Percentiles rank a stretch among this genome's conserved stretches.
Conservation (phyloP, 2,329 filamentous ascomycete species). For the Neurospora sp. region DNA sequence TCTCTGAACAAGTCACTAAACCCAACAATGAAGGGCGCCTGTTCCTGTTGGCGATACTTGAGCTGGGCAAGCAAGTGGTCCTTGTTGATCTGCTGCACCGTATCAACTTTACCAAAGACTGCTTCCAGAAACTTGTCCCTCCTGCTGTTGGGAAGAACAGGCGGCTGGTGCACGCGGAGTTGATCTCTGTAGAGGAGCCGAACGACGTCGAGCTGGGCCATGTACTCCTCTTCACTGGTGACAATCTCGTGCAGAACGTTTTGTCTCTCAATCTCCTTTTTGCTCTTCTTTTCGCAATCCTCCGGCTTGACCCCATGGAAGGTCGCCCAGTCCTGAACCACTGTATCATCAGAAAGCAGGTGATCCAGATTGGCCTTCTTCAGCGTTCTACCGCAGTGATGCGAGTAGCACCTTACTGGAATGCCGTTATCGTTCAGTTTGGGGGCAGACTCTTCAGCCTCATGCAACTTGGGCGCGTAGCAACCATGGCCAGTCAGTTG, state of each 20-base stretch:
- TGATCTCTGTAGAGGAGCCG: slow-evolving; percentile 78
- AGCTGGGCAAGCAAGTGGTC: slow-evolving; percentile 86
- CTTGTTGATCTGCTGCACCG: slow-evolving; percentile 83
- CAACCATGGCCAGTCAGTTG: slow-evolving; percentile 88
- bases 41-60: slow-evolving; percentile 93
- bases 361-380: slow-evolving; percentile 87
- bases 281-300: slow-evolving; percentile 58
- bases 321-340: slow-evolving; percentile 75
- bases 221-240: slow-evolving; percentile 83
- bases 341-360: slow-evolving; percentile 56
- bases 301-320: slow-evolving; percentile 81
- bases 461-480: slow-evolving; percentile 78
- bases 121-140: slow-evolving; percentile 70
- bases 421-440: slow-evolving; percentile 65
- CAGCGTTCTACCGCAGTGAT: slow-evolving; percentile 86
- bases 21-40: slow-evolving; percentile 86
- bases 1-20: slow-evolving; percentile 97
- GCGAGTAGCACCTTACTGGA: slow-evolving; percentile 77
- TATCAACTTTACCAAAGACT: slow-evolving; percentile 86
- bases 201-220: slow-evolving; percentile 80
- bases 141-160: slow-evolving; percentile 70
- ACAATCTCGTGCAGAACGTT: slow-evolving; percentile 95
- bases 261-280: slow-evolving; percentile 86
- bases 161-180: slow-evolving; percentile 60
- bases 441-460: slow-evolving; percentile 49